Conservation (phyloP, 2,329 filamentous ascomycete genomes). For the Tolypocladium cylindrosporum region DNA sequence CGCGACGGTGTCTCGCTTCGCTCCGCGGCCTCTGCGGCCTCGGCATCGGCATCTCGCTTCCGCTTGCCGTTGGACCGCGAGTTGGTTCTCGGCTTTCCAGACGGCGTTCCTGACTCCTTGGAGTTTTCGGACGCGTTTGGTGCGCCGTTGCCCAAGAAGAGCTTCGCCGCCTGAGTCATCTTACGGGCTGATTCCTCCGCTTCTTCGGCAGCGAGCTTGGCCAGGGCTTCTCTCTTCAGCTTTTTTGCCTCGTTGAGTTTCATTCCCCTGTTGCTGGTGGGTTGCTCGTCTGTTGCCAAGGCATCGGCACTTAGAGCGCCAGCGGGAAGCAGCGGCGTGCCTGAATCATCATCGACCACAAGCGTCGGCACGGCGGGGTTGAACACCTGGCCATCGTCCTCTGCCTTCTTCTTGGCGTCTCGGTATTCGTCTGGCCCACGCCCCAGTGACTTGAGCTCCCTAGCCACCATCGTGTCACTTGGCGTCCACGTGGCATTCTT, state of each 20-base stretch:
- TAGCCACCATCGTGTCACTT: constrained; percentile 75
- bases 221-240: constrained; percentile 56
- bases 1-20: constrained; percentile 15
- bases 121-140: constrained; percentile 16
- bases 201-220: constrained; percentile 51
- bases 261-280: constrained; percentile 63
- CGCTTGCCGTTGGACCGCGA: constrained; percentile 29
- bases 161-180: constrained; percentile 37
- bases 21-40: constrained; percentile 17
- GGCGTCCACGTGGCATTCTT: constrained; percentile 82
- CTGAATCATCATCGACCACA: constrained; percentile 38
- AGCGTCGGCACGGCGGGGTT: constrained; percentile 27
- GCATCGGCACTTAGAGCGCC: constrained; percentile 50
- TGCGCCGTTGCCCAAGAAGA: constrained; percentile 24
- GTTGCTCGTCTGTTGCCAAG: constrained; percentile 49
- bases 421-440: constrained; percentile 55
- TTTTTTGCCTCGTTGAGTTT: constrained; percentile 72
- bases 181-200: constrained; percentile 47
- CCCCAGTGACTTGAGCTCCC: constrained; percentile 62
- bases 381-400: constrained; percentile 55
- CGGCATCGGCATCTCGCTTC: constrained; percentile 31
- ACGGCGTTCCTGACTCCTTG: constrained; percentile 14
- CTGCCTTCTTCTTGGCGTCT: constrained; percentile 53
- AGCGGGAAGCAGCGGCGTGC: constrained; percentile 42
- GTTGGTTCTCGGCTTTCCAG: constrained; percentile 17